Percentiles rank a stretch among this genome's conserved stretches.
phyloP scores from a whole-genome alignment of 164 flowering plant genomes.

The grape (Vitis vinifera) region ASM3070453v1 NC_081818.1:29631001-29631500 shows the following conservation, averaged over 20 bases:
- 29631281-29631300: neutral
- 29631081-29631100: too few relatives aligned
- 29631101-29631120: too few relatives aligned
- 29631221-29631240: too few relatives aligned
- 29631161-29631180: too few relatives aligned
- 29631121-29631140: too few relatives aligned
- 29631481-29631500: neutral
- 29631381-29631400: slow-evolving; percentile 95
- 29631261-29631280: neutral
- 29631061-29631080: too few relatives aligned
- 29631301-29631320: neutral
- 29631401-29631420: slow-evolving; percentile 97
- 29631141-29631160: too few relatives aligned
- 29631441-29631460: slow-evolving; percentile 97
- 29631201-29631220: too few relatives aligned
- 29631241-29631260: neutral
- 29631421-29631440: slow-evolving; percentile 96
- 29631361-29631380: slow-evolving; percentile 95
- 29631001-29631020: too few relatives aligned
- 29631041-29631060: too few relatives aligned
- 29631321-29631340: slow-evolving; percentile 59
- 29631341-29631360: slow-evolving; percentile 78
- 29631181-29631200: too few relatives aligned
- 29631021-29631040: too few relatives aligned
- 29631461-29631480: slow-evolving; percentile 74